These are phyloP conservation scores for Amanita brunnescens DNA, from an alignment of 768 basidiomycete species.

Conservation along the genomic window DNA sequence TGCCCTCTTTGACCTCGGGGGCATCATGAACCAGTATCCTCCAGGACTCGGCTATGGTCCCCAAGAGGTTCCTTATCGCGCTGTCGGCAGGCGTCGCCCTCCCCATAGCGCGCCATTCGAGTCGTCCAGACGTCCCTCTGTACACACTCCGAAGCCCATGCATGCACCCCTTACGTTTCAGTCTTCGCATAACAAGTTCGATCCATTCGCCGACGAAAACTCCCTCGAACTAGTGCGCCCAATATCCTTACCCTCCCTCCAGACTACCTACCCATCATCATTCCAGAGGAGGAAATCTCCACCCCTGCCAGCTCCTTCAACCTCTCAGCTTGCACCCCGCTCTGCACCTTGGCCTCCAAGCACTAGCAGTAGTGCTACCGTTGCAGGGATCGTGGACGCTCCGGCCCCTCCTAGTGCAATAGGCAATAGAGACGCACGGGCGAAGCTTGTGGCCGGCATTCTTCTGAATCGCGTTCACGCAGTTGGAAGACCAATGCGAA, in stretches of 20 bases:
- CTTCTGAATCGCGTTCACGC: constrained; percentile 45
- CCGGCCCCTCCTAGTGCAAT: neutral
- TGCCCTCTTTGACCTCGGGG: constrained; percentile 14
- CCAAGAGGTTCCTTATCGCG: constrained; percentile 16
- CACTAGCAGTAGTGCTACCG: neutral
- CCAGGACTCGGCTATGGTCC: constrained; percentile 11
- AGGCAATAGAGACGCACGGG: constrained; percentile 24
- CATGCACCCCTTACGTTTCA: constrained; percentile 3
- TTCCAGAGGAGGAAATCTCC: neutral
- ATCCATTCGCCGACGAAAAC: constrained; percentile 27
- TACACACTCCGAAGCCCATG: neutral
- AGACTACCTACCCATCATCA: neutral
- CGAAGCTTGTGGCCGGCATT: constrained; percentile 50
- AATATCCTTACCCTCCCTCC: neutral
- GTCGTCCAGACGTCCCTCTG: constrained; percentile 2
- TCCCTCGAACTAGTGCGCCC: neutral
- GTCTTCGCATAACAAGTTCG: constrained; percentile 21
- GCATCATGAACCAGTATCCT: constrained; percentile 17
- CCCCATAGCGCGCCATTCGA: constrained; percentile 16
- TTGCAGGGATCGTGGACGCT: neutral
- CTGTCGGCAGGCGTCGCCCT: constrained; percentile 18
- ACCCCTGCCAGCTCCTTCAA: constrained; percentile 7
- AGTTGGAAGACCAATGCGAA: constrained; percentile 45
- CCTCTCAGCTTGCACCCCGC: constrained; percentile 5
- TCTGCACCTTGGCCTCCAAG: constrained; percentile 8